phyloP scores from a whole-genome alignment of 768 basidiomycete species.

The Suillus decipiens region DNA sequence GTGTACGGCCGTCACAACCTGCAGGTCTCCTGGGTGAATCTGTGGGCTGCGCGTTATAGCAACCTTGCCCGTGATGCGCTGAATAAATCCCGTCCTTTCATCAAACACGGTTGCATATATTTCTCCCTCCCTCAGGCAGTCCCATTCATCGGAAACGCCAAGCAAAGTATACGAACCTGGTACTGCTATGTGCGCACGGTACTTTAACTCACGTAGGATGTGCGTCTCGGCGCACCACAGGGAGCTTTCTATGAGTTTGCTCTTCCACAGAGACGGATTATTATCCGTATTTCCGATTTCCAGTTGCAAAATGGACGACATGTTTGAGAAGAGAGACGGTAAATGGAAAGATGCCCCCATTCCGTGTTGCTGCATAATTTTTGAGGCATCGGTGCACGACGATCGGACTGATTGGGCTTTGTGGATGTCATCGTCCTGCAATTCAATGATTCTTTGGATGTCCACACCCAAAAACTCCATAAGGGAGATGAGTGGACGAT shows the following conservation, averaged over 20 bases:
- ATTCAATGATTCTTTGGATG: constrained; percentile 32
- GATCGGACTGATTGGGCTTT: constrained; percentile 36
- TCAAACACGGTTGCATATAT: constrained; percentile 46
- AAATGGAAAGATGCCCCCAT: constrained; percentile 50
- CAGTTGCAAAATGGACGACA: constrained; percentile 34
- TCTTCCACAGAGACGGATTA: constrained; percentile 20
- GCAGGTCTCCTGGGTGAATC: constrained; percentile 52
- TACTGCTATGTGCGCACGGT: constrained; percentile 50
- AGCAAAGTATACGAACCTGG: constrained; percentile 51
- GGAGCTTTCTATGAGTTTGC: constrained; percentile 38
- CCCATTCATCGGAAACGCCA: constrained; percentile 54
- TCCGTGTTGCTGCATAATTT: constrained; percentile 44
- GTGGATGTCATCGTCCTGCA: constrained; percentile 41
- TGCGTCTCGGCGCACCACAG: constrained; percentile 44
- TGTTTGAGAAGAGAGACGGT: constrained; percentile 42
- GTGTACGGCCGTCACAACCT: constrained; percentile 44
- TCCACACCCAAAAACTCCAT: constrained; percentile 46
- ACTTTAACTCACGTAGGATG: constrained; percentile 52
- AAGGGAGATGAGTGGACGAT: constrained; percentile 49
- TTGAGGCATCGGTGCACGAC: constrained; percentile 39
- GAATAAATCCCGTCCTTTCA: constrained; percentile 27
- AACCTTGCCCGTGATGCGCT: constrained; percentile 38
- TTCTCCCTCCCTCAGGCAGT: constrained; percentile 45
- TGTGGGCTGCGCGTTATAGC: constrained; percentile 53
- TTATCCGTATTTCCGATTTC: constrained; percentile 21